These are phyloP conservation scores for Craterostigma plantagineum DNA, from an alignment of 257 asterid species.

Conservation along the genomic window DNA sequence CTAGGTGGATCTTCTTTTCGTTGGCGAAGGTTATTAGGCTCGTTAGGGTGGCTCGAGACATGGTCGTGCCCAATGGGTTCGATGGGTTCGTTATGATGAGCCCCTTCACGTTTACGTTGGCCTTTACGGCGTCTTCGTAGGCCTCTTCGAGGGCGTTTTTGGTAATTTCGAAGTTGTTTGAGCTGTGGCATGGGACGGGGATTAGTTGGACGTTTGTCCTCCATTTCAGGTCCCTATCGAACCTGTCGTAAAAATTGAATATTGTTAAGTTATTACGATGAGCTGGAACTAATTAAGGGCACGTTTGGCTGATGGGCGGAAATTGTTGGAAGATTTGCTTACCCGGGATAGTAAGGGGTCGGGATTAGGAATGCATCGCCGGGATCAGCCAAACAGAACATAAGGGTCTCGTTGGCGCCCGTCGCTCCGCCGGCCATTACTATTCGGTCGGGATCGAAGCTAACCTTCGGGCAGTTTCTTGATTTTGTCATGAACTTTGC, in stretches of 20 bases:
- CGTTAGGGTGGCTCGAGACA: not conserved
- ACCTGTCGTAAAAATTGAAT: constrained; percentile 43
- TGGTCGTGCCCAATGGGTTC: constrained; percentile 7
- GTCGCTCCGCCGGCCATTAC: constrained; percentile 91
- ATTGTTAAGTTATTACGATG: no score
- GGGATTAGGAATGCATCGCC: constrained; percentile 73
- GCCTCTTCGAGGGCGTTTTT: not conserved
- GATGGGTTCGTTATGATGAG: constrained; percentile 8
- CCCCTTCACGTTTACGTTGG: not conserved
- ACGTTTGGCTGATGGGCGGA: not conserved
- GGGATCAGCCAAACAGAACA: constrained; percentile 56
- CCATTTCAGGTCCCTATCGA: constrained; percentile 73
- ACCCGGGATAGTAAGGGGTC: constrained; percentile 85
- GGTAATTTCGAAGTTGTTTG: constrained; percentile 23
- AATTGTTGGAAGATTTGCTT: no score
- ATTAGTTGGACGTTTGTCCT: constrained; percentile 56
- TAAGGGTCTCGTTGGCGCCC: constrained; percentile 48
- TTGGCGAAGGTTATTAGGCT: constrained; percentile 1
- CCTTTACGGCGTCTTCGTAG: no score
- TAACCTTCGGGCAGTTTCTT: constrained; percentile 34
- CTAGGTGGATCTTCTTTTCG: constrained; percentile 6
- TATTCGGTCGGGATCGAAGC: constrained; percentile 47
- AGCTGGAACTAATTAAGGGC: not conserved
- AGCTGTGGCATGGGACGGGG: constrained; percentile 36
- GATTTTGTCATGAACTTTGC: constrained; percentile 61